Evolutionary conservation across 2,329 filamentous ascomycete genomes (phyloP).

Genomic region (Sporothrix protearum): DNA sequence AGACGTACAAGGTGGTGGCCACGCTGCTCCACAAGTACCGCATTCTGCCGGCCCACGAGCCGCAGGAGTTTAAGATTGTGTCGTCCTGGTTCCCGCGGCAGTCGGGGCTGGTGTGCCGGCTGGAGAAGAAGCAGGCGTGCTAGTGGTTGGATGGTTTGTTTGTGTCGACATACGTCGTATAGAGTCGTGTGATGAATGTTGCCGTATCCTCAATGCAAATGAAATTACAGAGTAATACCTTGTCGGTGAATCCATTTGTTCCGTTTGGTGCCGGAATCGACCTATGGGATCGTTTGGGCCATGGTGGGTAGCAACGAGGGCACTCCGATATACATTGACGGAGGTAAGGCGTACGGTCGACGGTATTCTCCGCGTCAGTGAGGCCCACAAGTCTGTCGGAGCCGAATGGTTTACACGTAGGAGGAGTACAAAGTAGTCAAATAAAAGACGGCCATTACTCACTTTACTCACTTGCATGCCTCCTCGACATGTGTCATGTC

Average conservation of each 20-base stretch:
- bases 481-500: neutral
- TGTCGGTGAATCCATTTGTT: no score
- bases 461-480: neutral
- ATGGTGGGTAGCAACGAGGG: no score
- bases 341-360: no score
- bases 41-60: slow-evolving; percentile 28
- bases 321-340: no score
- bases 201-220: no score
- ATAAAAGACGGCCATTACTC: no score
- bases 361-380: no score
- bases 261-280: no score
- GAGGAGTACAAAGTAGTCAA: no score
- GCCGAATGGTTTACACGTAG: no score
- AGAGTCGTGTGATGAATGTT: no score
- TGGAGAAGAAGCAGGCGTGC: slow-evolving; percentile 21
- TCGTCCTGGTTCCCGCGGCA: slow-evolving; percentile 25
- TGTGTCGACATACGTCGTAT: neutral
- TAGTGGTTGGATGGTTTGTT: neutral
- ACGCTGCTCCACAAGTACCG: slow-evolving; percentile 44
- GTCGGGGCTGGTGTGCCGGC: slow-evolving; percentile 27
- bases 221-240: neutral
- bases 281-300: no score
- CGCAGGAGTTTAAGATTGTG: slow-evolving; percentile 29
- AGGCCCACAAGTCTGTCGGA: neutral
- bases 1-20: slow-evolving; percentile 39